Conservation (phyloP, 805 yeast genomes). For the Lachancea kluyveri region DNA sequence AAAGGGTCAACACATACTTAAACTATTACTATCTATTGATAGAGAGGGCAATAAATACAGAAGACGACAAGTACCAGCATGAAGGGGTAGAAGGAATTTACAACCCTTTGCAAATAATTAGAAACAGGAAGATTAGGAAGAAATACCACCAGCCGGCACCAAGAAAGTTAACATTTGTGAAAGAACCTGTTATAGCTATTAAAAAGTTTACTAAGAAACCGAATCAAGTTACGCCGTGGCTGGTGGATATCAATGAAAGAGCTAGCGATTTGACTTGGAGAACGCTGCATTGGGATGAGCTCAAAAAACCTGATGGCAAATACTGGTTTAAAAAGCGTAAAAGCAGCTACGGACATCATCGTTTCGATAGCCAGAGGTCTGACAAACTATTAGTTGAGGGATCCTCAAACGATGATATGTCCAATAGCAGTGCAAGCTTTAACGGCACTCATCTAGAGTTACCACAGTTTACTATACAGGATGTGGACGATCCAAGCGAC, state of each 20-base stretch:
- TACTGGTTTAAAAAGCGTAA: conserved; percentile 16
- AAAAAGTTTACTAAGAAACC: conserved; percentile 47
- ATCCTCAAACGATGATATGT: too few relatives aligned
- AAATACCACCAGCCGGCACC: conserved; percentile 39
- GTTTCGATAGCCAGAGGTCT: conserved; percentile 1
- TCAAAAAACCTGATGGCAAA: conserved; percentile 24
- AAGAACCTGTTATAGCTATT: conserved; percentile 54
- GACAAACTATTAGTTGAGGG: too few relatives aligned
- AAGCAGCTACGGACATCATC: neutral
- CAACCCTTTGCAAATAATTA: conserved; percentile 77
- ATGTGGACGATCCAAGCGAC: conserved; percentile 8
- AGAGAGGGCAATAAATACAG: conserved; percentile 35
- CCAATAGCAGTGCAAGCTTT: too few relatives aligned
- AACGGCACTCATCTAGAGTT: conserved; percentile 9
- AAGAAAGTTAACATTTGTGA: conserved; percentile 38
- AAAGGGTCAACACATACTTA: conserved; percentile 31
- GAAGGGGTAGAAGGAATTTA: conserved; percentile 60
- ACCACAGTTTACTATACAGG: conserved; percentile 9
- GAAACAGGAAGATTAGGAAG: conserved; percentile 59
- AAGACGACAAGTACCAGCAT: conserved; percentile 21
- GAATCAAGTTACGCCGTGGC: conserved; percentile 51
- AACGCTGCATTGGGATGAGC: conserved; percentile 28
- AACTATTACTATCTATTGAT: conserved; percentile 45
- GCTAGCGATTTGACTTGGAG: conserved; percentile 53
- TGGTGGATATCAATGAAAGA: conserved; percentile 54